Conservation (phyloP, 2,329 filamentous ascomycete species). For the Aspergillus fructus region DNA sequence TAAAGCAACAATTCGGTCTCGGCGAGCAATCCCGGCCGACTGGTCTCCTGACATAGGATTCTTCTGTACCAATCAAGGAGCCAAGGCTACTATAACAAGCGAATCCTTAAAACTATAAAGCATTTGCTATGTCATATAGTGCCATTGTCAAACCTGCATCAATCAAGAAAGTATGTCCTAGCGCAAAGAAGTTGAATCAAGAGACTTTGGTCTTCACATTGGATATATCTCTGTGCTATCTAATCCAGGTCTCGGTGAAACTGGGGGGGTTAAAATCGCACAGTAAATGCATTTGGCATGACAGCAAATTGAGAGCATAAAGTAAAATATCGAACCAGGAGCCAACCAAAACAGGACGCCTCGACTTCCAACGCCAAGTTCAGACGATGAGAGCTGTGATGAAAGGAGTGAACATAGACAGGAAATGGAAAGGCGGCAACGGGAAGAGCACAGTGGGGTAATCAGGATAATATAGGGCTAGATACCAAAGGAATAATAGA, state of each 20-base stretch:
- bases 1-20: not conserved
- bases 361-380: constrained; percentile 40
- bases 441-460: constrained; percentile 3
- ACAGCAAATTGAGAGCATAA: constrained; percentile 27
- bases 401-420: constrained; percentile 23
- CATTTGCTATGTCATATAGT: no score
- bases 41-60: no score
- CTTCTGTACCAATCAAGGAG: no score
- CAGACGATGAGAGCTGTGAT: constrained; percentile 33
- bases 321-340: constrained; percentile 25
- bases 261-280: constrained; percentile 12
- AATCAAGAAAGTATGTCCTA: not conserved
- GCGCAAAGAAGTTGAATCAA: constrained; percentile 1
- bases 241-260: constrained; percentile 17
- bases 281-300: constrained; percentile 35
- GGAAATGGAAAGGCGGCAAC: constrained; percentile 16
- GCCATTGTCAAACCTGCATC: not conserved
- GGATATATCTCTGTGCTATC: constrained; percentile 24
- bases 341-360: constrained; percentile 39
- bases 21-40: not conserved
- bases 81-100: no score
- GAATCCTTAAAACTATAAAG: no score
- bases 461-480: constrained; percentile 3
- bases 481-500: not conserved
- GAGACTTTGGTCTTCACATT: constrained; percentile 20